phyloP scores from a whole-genome alignment of 768 basidiomycete species.

The Vishniacozyma victoriae region DNA sequence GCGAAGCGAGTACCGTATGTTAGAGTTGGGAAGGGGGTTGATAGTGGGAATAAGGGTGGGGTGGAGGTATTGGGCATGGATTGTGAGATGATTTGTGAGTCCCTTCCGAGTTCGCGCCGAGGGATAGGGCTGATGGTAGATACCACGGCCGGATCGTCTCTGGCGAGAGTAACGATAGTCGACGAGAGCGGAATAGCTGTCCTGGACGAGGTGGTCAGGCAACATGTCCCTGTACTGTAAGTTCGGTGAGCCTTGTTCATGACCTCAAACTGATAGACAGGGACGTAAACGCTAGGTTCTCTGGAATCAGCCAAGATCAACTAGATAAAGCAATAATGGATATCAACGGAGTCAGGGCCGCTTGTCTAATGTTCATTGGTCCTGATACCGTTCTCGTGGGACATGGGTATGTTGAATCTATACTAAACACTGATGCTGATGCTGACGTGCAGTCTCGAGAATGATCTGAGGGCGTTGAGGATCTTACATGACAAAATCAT shows the following conservation, averaged over 20 bases:
- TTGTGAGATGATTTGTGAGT: constrained; percentile 77
- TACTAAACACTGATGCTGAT: neutral
- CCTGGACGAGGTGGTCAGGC: constrained; percentile 58
- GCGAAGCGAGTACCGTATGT: constrained; percentile 29
- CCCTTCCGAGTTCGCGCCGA: neutral
- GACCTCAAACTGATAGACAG: constrained; percentile 38
- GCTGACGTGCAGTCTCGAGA: constrained; percentile 74
- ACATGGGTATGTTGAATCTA: constrained; percentile 38
- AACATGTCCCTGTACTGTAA: constrained; percentile 38
- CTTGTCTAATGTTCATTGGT: constrained; percentile 66
- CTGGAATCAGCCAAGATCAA: constrained; percentile 31
- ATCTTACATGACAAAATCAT: constrained; percentile 76
- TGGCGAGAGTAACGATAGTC: constrained; percentile 84
- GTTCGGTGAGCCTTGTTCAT: constrained; percentile 3
- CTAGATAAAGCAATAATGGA: constrained; percentile 57
- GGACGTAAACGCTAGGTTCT: constrained; percentile 76
- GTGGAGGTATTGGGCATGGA: constrained; percentile 83
- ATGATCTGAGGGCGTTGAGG: constrained; percentile 84
- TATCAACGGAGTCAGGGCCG: constrained; percentile 60
- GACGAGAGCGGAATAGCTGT: constrained; percentile 67
- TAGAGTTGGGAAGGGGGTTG: constrained; percentile 23
- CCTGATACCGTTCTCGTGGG: constrained; percentile 81
- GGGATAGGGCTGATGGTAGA: constrained; percentile 44
- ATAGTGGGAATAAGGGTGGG: constrained; percentile 3
- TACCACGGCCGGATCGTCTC: constrained; percentile 83